A percentile compares a stretch with the other conserved stretches of the same genome.
Conservation (phyloP, 2,329 filamentous ascomycete genomes). For the Diaporthe sp. region DNA sequence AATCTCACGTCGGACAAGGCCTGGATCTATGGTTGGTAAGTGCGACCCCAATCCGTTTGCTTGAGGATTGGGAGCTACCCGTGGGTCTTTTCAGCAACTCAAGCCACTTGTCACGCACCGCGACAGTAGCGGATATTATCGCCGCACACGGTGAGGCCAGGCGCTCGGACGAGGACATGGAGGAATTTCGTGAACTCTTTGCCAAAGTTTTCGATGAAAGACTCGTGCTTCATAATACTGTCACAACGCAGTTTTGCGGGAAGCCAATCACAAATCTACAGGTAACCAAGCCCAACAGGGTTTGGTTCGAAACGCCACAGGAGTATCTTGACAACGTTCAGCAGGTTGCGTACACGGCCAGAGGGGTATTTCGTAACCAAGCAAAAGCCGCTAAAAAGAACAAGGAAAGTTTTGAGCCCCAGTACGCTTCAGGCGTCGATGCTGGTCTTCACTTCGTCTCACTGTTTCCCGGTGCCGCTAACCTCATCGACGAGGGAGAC, state of each 20-base stretch:
- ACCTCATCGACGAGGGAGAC: not conserved
- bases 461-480: not conserved
- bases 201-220: not conserved
- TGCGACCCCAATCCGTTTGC: not conserved
- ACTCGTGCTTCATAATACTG: not conserved
- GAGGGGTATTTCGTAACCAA: not conserved
- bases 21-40: not conserved
- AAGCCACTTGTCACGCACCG: not conserved
- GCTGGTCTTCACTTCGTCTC: slow-evolving; percentile 1
- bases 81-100: not conserved
- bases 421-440: not conserved
- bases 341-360: not conserved
- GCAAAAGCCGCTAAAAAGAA: not conserved
- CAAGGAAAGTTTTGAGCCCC: not conserved
- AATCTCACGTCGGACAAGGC: not conserved
- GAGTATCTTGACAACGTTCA: not conserved
- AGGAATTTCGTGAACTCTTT: not conserved
- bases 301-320: not conserved
- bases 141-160: not conserved
- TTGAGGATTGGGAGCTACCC: not conserved
- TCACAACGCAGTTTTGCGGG: not conserved
- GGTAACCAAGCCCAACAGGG: not conserved
- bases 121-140: not conserved
- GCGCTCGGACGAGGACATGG: not conserved
- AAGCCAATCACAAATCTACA: not conserved